Evolutionary conservation across 2,329 filamentous ascomycete genomes (phyloP).

Genomic region (Nemania abortiva): DNA sequence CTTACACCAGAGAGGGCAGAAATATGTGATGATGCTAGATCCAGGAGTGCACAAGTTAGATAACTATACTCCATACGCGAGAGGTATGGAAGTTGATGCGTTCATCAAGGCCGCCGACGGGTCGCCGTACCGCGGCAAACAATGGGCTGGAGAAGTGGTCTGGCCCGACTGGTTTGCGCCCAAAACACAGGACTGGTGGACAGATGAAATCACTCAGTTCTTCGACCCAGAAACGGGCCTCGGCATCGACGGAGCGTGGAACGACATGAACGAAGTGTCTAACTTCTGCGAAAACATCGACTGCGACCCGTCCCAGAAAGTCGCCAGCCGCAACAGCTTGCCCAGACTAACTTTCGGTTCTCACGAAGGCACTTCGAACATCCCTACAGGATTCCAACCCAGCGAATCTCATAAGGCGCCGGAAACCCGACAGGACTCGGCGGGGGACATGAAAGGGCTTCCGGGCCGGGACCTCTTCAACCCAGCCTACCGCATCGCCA

Average conservation of each 20-base stretch:
- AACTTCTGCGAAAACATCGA: conserved; percentile 48
- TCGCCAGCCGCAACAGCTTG: conserved; percentile 49
- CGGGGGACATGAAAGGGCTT: conserved; percentile 62
- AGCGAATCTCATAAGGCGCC: not conserved
- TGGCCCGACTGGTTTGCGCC: conserved; percentile 75
- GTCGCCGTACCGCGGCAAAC: conserved; percentile 62
- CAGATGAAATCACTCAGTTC: conserved; percentile 66
- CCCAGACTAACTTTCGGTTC: conserved; percentile 51
- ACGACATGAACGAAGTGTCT: conserved; percentile 71
- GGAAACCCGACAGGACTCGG: conserved; percentile 13
- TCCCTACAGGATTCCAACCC: too few species aligned
- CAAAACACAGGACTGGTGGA: conserved; percentile 70
- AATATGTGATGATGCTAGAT: conserved; percentile 76
- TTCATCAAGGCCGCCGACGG: conserved; percentile 59
- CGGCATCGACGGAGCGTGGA: conserved; percentile 75
- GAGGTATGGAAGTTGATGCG: conserved; percentile 56
- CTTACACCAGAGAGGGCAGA: conserved; percentile 69
- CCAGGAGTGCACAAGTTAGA: conserved; percentile 58
- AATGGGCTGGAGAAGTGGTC: conserved; percentile 73
- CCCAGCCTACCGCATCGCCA: conserved; percentile 70
- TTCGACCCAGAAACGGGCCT: conserved; percentile 69
- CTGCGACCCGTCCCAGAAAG: conserved; percentile 40
- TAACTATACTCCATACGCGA: conserved; percentile 47
- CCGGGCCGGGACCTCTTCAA: conserved; percentile 69
- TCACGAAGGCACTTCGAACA: too few species aligned